Conservation (phyloP, 805 yeast species). For the Komagataella populi region DNA sequence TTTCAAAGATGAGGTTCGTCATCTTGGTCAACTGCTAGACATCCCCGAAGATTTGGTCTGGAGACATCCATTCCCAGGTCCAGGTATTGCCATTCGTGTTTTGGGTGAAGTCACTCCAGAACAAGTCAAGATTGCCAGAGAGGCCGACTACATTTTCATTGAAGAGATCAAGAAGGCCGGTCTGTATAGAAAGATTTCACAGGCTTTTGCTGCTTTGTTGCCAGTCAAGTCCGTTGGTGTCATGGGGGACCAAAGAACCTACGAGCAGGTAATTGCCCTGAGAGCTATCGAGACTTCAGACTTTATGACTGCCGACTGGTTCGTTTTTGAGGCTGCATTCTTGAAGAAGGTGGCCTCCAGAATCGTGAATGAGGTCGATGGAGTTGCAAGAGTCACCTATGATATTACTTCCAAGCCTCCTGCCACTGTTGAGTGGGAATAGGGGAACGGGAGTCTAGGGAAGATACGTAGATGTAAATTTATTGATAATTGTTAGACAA, state of each 20-base stretch:
- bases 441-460: slow-evolving; percentile 10
- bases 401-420: slow-evolving; percentile 99
- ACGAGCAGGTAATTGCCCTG: slow-evolving; percentile 97
- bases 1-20: slow-evolving; percentile 98
- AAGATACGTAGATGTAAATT: background rate
- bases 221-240: slow-evolving; percentile 99
- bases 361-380: slow-evolving; percentile 96
- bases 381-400: slow-evolving; percentile 97
- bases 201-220: slow-evolving; percentile 92
- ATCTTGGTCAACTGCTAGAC: slow-evolving; percentile 86
- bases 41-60: slow-evolving; percentile 95
- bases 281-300: slow-evolving; percentile 97
- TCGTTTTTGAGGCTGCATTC: slow-evolving; percentile 80
- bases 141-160: slow-evolving; percentile 91
- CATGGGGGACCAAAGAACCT: slow-evolving; percentile 98
- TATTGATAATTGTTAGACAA: background rate
- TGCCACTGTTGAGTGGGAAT: slow-evolving; percentile 99
- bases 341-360: slow-evolving; percentile 88
- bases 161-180: slow-evolving; percentile 94
- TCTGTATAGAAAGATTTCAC: slow-evolving; percentile 82
- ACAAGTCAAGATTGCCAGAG: slow-evolving; percentile 94
- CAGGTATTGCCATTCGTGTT: slow-evolving; percentile 98
- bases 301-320: slow-evolving; percentile 99
- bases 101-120: slow-evolving; percentile 90
- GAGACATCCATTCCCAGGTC: slow-evolving; percentile 99